phyloP scores from a whole-genome alignment of 1,139 yeast species.

The Yamadazyma triangularis region DNA sequence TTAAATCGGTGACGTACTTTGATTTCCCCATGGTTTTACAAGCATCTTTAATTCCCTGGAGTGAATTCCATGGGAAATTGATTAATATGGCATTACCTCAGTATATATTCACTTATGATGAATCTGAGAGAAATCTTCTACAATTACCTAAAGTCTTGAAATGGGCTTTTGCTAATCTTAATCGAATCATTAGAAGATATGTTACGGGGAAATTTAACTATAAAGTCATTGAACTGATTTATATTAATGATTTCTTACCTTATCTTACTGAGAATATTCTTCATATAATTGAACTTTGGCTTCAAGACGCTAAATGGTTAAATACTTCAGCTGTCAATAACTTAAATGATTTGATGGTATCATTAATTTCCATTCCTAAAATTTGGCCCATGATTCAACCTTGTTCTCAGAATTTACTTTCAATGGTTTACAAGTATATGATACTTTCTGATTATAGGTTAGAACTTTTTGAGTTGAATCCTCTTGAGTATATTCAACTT shows the following conservation, averaged over 20 bases:
- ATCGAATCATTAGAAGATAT: constrained; percentile 71
- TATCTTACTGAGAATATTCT: constrained; percentile 64
- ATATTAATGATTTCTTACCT: constrained; percentile 60
- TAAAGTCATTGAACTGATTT: constrained; percentile 44
- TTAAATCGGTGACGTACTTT: constrained; percentile 76
- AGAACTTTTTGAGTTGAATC: constrained; percentile 82
- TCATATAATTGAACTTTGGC: constrained; percentile 70
- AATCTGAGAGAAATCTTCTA: constrained; percentile 32
- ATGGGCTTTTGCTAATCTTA: constrained; percentile 83
- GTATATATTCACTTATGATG: constrained; percentile 27
- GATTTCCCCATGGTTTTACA: constrained; percentile 75
- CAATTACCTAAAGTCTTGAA: constrained; percentile 69
- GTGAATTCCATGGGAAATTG: constrained; percentile 67
- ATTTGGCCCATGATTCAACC: constrained; percentile 74
- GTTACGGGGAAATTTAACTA: constrained; percentile 54
- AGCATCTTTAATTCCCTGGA: constrained; percentile 66
- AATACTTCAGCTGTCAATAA: constrained; percentile 63
- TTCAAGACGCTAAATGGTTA: constrained; percentile 61
- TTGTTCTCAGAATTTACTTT: constrained; percentile 58
- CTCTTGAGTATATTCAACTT: constrained; percentile 83
- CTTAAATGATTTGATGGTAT: constrained; percentile 53
- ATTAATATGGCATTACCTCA: constrained; percentile 58
- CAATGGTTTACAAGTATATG: constrained; percentile 73
- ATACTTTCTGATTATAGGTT: constrained; percentile 67
- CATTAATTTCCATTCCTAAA: constrained; percentile 50